Conservation (phyloP, 1,284 basidiomycete species). For the Porogramme epimiltina region DNA sequence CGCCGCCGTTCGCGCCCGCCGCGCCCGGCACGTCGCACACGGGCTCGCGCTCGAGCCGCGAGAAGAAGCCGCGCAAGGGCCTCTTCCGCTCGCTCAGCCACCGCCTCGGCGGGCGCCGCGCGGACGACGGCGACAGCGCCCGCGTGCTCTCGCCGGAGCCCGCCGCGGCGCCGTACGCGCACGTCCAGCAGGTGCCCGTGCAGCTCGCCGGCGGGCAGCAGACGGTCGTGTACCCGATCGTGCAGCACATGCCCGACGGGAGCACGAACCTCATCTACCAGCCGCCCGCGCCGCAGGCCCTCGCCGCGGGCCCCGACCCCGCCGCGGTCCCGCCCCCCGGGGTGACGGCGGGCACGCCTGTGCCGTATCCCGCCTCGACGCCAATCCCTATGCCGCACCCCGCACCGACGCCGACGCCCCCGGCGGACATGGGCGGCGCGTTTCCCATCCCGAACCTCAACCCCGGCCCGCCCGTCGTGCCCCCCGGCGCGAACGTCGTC, state of each 20-base stretch:
- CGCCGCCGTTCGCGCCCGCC: neutral
- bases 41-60: constrained; percentile 18
- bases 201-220: constrained; percentile 6
- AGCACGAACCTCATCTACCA: constrained; percentile 20
- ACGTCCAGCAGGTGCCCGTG: constrained; percentile 4
- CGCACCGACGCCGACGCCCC: neutral
- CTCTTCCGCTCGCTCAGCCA: constrained; percentile 24
- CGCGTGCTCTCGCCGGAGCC: constrained; percentile 14
- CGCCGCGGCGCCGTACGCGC: neutral
- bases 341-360: neutral
- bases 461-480: constrained; percentile 1
- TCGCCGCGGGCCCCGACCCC: neutral
- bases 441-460: neutral
- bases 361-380: neutral
- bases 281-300: constrained; percentile 5
- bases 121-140: neutral
- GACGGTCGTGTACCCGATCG: constrained; percentile 13
- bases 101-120: constrained; percentile 2
- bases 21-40: neutral
- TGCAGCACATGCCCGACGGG: constrained; percentile 23
- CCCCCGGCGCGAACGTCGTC: neutral
- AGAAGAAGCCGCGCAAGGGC: constrained; percentile 24
- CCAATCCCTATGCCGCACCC: no score
- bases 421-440: no score
- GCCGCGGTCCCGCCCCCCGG: neutral